Evolutionary conservation across 495 filamentous ascomycete genomes (phyloP), one percentile per base, ranked within the genome.

Genomic region (Geoglossum glabrum): DNA sequence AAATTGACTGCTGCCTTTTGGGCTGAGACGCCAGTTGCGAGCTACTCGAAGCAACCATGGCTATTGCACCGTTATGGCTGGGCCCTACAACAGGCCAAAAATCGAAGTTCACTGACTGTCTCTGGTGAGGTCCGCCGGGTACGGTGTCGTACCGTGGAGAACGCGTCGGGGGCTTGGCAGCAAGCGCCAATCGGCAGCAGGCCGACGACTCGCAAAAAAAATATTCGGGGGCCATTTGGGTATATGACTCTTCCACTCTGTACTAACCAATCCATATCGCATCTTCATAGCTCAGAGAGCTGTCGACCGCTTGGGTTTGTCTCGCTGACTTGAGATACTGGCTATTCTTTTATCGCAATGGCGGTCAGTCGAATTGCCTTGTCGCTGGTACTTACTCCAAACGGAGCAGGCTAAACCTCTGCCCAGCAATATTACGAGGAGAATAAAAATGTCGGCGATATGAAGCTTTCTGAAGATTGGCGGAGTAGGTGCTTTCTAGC

Each of bases 361-460:
- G 28, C 49, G 49, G 49, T 52, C 25, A 52, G 49, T 52, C 28
- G 9, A 28, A 27, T 52, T 45, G n/a, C 40, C 10, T 21, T 45
- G 1, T 21, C 40, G 10, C 17, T 21, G 17, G n/a, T 45, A 19
- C 13, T 45, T 45, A 19, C 40, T 21, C n/a, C n/a, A 21, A 40
- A 21, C 40, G 23, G 10, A 45, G 40, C 10, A 45, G 13, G 4
- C n/a, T 45, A 19, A 52, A 6, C 19, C 15, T 52, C 25, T 40
- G 23, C 13, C 0, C 26, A 49, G 56, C 43, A 81, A 77, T 95
- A 92, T 79, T 90, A 84, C 74, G 86, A 92, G 62, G 80, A 86
- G 61, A 98, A 98, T 69, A 84, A 84, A 63, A 79, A 86, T 69
- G 80, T 96, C 57, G 92, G 92, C 61, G 86, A 95, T 71, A 80